These are phyloP conservation scores for Bidens hawaiensis DNA, from an alignment of 140 eudicot genomes.

Conservation along the genomic window DNA sequence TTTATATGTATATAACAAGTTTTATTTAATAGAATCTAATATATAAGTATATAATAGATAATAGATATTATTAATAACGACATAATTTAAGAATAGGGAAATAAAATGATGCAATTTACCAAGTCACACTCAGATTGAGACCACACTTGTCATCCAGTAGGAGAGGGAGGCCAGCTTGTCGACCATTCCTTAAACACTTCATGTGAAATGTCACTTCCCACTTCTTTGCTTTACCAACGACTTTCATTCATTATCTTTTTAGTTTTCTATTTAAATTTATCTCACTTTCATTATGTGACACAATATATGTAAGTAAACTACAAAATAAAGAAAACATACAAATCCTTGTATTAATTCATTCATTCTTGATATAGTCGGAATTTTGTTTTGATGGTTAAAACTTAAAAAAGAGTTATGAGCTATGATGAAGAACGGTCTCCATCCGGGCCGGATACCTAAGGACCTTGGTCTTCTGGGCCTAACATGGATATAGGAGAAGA, in stretches of 20 bases:
- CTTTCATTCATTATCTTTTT: background rate
- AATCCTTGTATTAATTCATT: no score
- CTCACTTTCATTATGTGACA: background rate
- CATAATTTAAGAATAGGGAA: background rate
- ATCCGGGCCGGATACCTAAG: background rate
- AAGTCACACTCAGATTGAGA: conserved; percentile 26
- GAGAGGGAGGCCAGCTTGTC: conserved; percentile 35
- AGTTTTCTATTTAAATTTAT: no score
- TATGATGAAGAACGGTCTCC: no score
- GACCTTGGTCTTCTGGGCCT: no score
- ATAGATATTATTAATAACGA: background rate
- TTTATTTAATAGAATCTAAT: no score
- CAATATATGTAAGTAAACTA: background rate
- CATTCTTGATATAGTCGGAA: no score
- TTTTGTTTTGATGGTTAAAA: no score
- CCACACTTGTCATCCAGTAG: conserved; percentile 22
- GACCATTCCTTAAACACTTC: conserved; percentile 26
- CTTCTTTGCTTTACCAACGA: conserved; percentile 22
- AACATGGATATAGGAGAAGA: no score
- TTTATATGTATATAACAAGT: no score
- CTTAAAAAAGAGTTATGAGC: no score
- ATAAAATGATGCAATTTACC: conserved; percentile 1
- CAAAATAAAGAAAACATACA: background rate
- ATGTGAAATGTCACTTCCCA: conserved; percentile 23
- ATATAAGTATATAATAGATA: no score